Percentiles rank a stretch among this genome's conserved stretches.
Conservation (phyloP, 805 yeast genomes). For the Candida fluviatilis region DNA sequence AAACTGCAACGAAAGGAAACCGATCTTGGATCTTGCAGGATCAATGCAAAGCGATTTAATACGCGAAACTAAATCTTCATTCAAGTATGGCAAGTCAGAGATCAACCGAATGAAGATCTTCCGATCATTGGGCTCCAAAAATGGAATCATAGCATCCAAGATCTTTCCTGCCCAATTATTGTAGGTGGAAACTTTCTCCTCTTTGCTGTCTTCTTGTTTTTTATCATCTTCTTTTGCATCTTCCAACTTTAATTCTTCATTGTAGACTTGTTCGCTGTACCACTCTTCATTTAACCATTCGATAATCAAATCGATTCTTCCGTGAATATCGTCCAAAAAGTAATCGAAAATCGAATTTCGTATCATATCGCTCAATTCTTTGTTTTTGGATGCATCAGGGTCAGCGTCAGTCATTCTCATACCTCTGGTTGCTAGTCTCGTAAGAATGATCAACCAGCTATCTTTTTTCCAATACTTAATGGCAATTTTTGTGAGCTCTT, state of each 20-base stretch:
- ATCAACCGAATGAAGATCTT: constrained; percentile 76
- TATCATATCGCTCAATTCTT: constrained; percentile 54
- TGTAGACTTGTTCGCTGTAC: constrained; percentile 54
- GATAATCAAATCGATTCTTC: constrained; percentile 67
- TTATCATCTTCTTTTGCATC: constrained; percentile 15
- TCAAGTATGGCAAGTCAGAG: constrained; percentile 81
- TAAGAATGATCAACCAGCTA: constrained; percentile 72
- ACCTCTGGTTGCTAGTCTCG: constrained; percentile 83
- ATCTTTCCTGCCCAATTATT: constrained; percentile 65
- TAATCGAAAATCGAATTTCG: constrained; percentile 70
- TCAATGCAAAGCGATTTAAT: constrained; percentile 76
- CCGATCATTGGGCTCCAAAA: constrained; percentile 76
- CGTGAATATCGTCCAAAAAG: constrained; percentile 68
- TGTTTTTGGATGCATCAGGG: constrained; percentile 16
- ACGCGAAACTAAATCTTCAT: constrained; percentile 55
- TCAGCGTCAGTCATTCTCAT: constrained; percentile 26
- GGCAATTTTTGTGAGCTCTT: constrained; percentile 57
- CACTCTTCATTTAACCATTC: constrained; percentile 97
- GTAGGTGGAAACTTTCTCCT: constrained; percentile 32
- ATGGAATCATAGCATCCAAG: constrained; percentile 77
- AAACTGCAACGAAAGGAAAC: constrained; percentile 77
- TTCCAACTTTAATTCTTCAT: constrained; percentile 25
- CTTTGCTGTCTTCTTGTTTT: constrained; percentile 13
- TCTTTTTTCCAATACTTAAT: constrained; percentile 51
- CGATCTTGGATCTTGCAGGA: constrained; percentile 77